Evolutionary conservation across 306 rosid species (phyloP).

Genomic region (Sicyos baderoa): DNA sequence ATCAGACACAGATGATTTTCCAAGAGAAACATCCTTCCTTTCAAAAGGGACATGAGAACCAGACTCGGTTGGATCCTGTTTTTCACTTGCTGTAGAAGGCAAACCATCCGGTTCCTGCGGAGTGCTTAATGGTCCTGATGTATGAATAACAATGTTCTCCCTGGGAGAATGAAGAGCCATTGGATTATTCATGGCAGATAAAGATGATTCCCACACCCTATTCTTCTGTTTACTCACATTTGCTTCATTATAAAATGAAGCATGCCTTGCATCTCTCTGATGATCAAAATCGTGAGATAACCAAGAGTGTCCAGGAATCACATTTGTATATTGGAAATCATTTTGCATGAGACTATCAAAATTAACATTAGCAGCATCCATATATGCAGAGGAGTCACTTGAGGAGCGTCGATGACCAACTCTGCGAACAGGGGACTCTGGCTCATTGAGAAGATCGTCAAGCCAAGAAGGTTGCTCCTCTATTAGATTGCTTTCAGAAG

Average conservation of each 20-base stretch:
- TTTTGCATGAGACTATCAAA: conserved; percentile 46
- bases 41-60: conserved; percentile 51
- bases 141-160: conserved; percentile 45
- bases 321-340: conserved; percentile 49
- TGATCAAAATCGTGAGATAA: conserved; percentile 72
- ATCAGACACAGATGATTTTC: conserved; percentile 57
- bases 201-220: conserved; percentile 68
- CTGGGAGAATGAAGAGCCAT: conserved; percentile 46
- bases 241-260: conserved; percentile 47
- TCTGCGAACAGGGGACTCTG: conserved; percentile 85
- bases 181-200: conserved; percentile 34
- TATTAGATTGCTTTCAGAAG: conserved; percentile 75
- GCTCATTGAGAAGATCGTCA: conserved; percentile 97
- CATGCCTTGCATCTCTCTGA: conserved; percentile 59
- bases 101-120: conserved; percentile 63
- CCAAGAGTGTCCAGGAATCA: conserved; percentile 47
- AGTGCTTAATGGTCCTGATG: conserved; percentile 47
- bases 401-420: conserved; percentile 97
- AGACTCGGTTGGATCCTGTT: conserved; percentile 45
- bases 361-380: conserved; percentile 45
- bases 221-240: conserved; percentile 57
- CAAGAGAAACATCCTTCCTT: conserved; percentile 54
- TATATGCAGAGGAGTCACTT: conserved; percentile 91
- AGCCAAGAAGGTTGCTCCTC: conserved; percentile 99
- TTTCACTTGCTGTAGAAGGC: conserved; percentile 44